These are phyloP conservation scores for Hansenula sp. DNA, from an alignment of 1,139 yeast genomes.

Conservation along the genomic window DNA sequence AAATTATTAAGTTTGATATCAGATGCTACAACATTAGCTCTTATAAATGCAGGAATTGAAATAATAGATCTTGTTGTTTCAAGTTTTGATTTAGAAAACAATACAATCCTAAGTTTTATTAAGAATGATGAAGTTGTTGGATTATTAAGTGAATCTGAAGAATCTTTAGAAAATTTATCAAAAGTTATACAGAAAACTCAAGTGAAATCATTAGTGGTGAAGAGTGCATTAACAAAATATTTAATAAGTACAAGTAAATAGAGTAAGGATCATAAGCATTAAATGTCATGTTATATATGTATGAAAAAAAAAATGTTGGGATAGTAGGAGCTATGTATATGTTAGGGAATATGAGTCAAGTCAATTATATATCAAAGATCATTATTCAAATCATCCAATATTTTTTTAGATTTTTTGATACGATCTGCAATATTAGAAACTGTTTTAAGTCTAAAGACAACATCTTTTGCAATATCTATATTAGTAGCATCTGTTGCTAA, in stretches of 20 bases:
- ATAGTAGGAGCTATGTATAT: neutral
- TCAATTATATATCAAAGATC: slow-evolving; percentile 1
- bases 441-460: slow-evolving; percentile 28
- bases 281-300: neutral
- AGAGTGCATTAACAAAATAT: slow-evolving; percentile 13
- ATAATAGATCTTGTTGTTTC: slow-evolving; percentile 74
- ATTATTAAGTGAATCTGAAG: slow-evolving; percentile 27
- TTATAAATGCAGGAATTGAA: slow-evolving; percentile 83
- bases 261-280: no score
- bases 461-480: slow-evolving; percentile 31
- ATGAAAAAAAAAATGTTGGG: no score
- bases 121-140: slow-evolving; percentile 32
- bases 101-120: slow-evolving; percentile 28
- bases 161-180: slow-evolving; percentile 20
- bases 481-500: slow-evolving; percentile 24
- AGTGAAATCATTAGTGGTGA: slow-evolving; percentile 9
- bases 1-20: slow-evolving; percentile 21
- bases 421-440: slow-evolving; percentile 26
- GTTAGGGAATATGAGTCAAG: no score
- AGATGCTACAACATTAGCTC: slow-evolving; percentile 46
- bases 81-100: slow-evolving; percentile 42
- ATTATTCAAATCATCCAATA: slow-evolving; percentile 24
- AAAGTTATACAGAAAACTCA: slow-evolving; percentile 15
- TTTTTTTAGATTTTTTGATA: slow-evolving; percentile 28
- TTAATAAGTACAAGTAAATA: slow-evolving; percentile 3